These are phyloP conservation scores for Ceratocystis huliohia DNA, from an alignment of 2,329 filamentous ascomycete genomes.

Conservation along the genomic window DNA sequence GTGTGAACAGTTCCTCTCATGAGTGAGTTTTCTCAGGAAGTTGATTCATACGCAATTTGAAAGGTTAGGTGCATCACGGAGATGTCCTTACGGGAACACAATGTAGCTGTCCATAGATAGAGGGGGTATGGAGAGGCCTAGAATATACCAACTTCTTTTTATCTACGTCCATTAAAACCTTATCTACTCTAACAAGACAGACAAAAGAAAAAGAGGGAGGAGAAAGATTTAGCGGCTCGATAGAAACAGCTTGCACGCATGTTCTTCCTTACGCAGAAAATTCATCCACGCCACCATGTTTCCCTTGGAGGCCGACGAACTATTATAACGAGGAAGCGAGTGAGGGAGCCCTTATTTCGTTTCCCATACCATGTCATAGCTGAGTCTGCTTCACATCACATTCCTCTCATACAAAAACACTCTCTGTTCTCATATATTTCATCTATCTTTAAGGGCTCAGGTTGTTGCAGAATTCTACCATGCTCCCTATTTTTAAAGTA, in stretches of 20 bases:
- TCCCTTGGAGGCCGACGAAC: background rate
- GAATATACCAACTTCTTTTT: background rate
- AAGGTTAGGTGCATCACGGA: background rate
- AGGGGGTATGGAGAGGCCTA: background rate
- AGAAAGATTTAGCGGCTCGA: no score
- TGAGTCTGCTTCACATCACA: background rate
- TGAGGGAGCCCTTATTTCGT: background rate
- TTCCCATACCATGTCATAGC: background rate
- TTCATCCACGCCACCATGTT: background rate
- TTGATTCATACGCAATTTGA: background rate
- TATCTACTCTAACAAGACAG: background rate
- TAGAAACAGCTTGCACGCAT: background rate
- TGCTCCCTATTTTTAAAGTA: background rate
- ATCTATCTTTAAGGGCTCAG: background rate
- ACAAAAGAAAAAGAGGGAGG: background rate
- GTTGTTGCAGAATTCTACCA: background rate
- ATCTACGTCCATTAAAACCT: background rate
- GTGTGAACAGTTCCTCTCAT: background rate
- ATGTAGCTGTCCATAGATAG: background rate
- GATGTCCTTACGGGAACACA: background rate
- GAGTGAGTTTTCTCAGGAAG: background rate
- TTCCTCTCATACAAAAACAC: background rate
- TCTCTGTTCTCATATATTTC: background rate
- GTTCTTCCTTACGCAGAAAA: background rate
- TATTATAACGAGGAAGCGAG: background rate